These are phyloP conservation scores for Lactarius hatsudake DNA, from an alignment of 768 basidiomycete species.

Conservation along the genomic window DNA sequence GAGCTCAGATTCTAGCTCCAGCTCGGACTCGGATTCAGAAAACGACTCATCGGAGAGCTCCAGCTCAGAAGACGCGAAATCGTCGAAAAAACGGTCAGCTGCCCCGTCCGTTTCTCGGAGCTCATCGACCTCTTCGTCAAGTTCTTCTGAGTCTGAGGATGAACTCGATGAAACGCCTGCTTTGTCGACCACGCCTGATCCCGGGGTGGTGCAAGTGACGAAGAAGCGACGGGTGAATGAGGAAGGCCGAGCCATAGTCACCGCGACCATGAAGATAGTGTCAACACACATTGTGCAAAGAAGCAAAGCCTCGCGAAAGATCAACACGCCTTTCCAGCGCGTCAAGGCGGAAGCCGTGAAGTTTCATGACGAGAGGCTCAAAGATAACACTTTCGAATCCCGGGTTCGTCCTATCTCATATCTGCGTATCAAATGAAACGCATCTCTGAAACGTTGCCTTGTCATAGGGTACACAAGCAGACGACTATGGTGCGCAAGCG, in stretches of 20 bases:
- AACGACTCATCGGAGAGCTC: constrained; percentile 14
- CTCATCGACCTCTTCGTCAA: constrained; percentile 28
- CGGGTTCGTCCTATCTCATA: constrained; percentile 49
- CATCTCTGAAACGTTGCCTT: constrained; percentile 16
- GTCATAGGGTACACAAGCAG: constrained; percentile 53
- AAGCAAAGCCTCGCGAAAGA: constrained; percentile 38
- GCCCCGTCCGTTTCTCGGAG: not conserved
- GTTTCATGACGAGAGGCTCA: constrained; percentile 46
- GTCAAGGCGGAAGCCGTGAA: constrained; percentile 63
- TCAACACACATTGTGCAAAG: constrained; percentile 26
- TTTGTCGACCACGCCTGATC: not conserved
- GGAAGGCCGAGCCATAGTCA: constrained; percentile 16
- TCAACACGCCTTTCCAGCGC: constrained; percentile 74
- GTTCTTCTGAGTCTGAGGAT: constrained; percentile 22
- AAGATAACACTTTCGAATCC: constrained; percentile 77
- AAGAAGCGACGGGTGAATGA: constrained; percentile 26
- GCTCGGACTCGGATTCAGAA: constrained; percentile 34
- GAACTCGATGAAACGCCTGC: constrained; percentile 17
- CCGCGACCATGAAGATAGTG: constrained; percentile 6
- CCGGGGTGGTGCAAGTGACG: not conserved
- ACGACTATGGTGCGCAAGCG: constrained; percentile 88
- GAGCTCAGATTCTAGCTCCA: constrained; percentile 30
- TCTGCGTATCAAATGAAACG: constrained; percentile 7
- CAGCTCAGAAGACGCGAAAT: constrained; percentile 10
- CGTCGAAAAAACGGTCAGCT: constrained; percentile 13